phyloP scores from a whole-genome alignment of 495 filamentous ascomycete genomes.

The Sordaria brevicollis region DNA sequence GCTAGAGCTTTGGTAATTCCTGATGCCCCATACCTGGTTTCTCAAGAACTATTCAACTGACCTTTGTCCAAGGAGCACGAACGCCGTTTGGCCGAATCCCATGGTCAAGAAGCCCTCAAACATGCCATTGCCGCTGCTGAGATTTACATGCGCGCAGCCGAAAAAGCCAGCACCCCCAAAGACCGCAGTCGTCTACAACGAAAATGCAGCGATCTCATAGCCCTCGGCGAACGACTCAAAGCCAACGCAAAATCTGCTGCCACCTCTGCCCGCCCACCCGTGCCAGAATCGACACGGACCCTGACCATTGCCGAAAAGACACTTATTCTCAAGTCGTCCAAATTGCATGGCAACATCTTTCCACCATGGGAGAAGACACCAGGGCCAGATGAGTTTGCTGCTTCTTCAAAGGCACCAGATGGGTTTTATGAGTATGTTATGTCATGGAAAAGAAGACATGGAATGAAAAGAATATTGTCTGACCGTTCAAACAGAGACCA shows the following conservation, averaged over 20 bases:
- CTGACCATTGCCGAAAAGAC: constrained; percentile 66
- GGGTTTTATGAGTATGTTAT: neutral
- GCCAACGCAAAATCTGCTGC: constrained; percentile 13
- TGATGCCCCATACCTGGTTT: neutral
- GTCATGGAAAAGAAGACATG: neutral
- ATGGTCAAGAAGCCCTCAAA: constrained; percentile 57
- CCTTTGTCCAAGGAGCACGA: constrained; percentile 47
- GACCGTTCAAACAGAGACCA: constrained; percentile 48
- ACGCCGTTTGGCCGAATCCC: constrained; percentile 39
- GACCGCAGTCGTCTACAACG: constrained; percentile 50
- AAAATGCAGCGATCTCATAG: constrained; percentile 57
- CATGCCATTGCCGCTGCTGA: constrained; percentile 67
- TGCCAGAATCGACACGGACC: constrained; percentile 49
- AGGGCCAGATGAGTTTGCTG: constrained; percentile 9
- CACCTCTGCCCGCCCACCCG: constrained; percentile 20
- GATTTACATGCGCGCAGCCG: constrained; percentile 64
- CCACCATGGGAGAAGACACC: constrained; percentile 68
- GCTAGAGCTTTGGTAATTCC: constrained; percentile 10
- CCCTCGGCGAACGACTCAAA: constrained; percentile 67
- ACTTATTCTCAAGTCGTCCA: constrained; percentile 65
- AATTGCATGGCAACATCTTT: constrained; percentile 69
- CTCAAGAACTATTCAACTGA: constrained; percentile 19
- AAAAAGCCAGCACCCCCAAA: constrained; percentile 34
- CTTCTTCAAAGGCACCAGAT: neutral
- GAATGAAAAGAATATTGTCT: neutral